Percentiles rank a stretch among this genome's conserved stretches.
These are phyloP conservation scores for Tanozyma kutaoensis DNA, from an alignment of 805 yeast genomes.

Conservation along the genomic window DNA sequence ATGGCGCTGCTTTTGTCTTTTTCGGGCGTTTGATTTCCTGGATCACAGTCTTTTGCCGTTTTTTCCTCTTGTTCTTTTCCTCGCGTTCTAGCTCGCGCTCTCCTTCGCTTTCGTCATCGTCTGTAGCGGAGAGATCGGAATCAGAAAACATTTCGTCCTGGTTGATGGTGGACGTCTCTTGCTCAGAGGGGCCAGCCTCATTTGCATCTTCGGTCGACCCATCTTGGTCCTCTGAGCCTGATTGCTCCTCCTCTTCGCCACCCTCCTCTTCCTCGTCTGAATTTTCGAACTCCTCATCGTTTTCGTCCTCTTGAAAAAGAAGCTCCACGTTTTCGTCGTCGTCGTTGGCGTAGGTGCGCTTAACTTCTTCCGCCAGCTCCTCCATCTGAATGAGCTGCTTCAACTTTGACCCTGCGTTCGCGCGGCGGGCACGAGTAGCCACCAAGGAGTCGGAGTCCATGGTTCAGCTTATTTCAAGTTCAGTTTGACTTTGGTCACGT, in stretches of 20 bases:
- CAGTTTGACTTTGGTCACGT: too few relatives aligned
- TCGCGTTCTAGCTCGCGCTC: slow-evolving; percentile 45
- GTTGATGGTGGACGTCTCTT: slow-evolving; percentile 5
- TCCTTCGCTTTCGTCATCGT: slow-evolving; percentile 54
- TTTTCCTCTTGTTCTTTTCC: slow-evolving; percentile 21
- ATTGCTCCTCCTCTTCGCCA: slow-evolving; percentile 31
- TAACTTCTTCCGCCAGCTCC: slow-evolving; percentile 27
- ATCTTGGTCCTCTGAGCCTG: slow-evolving; percentile 11
- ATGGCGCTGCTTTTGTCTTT: slow-evolving; percentile 1
- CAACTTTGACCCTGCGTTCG: slow-evolving; percentile 85
- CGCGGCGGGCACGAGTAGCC: slow-evolving; percentile 61
- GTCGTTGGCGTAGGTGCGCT: slow-evolving; percentile 25
- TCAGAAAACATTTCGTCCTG: slow-evolving; percentile 43
- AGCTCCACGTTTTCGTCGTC: slow-evolving; percentile 70
- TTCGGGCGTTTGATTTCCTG: slow-evolving; percentile 21
- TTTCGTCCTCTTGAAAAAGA: slow-evolving; percentile 44
- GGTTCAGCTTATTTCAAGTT: too few relatives aligned
- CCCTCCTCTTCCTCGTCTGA: slow-evolving; percentile 28
- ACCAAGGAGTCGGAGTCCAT: slow-evolving; percentile 38
- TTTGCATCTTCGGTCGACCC: slow-evolving; percentile 10
- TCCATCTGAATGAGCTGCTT: slow-evolving; percentile 62
- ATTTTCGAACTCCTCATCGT: slow-evolving; percentile 13
- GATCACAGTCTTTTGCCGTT: slow-evolving; percentile 8
- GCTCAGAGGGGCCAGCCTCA: too few relatives aligned
- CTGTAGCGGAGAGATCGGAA: slow-evolving; percentile 37